These are phyloP conservation scores for Zygosaccharomyces rouxii DNA, from an alignment of 805 yeast species.

Conservation along the genomic window DNA sequence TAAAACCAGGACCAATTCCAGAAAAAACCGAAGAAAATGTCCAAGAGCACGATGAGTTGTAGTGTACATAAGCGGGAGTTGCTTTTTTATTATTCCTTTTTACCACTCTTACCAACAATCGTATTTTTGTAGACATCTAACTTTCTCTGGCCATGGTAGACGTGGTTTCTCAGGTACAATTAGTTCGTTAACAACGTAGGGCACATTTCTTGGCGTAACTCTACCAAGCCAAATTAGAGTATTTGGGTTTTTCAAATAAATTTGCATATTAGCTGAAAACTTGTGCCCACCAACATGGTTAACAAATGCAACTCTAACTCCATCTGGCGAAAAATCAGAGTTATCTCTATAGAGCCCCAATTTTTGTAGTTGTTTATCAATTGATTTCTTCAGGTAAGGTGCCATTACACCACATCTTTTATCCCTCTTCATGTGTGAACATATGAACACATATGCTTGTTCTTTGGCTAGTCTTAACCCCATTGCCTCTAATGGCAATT, in stretches of 20 bases:
- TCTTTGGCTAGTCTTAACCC: slow-evolving; percentile 38
- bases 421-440: slow-evolving; percentile 90
- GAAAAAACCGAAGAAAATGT: background rate
- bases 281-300: slow-evolving; percentile 97
- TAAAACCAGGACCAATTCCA: slow-evolving; percentile 1
- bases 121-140: slow-evolving; percentile 49
- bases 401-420: slow-evolving; percentile 93
- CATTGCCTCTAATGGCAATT: slow-evolving; percentile 25
- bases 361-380: slow-evolving; percentile 68
- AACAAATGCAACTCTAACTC: slow-evolving; percentile 63
- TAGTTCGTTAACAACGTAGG: slow-evolving; percentile 72
- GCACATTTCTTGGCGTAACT: slow-evolving; percentile 71
- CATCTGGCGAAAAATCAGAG: slow-evolving; percentile 70
- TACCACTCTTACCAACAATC: slow-evolving; percentile 28
- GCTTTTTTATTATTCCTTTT: background rate
- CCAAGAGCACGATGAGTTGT: slow-evolving; percentile 12
- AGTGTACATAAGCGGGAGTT: background rate
- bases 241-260: slow-evolving; percentile 49
- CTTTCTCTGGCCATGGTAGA: slow-evolving; percentile 60
- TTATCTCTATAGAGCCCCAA: slow-evolving; percentile 68
- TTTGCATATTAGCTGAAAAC: slow-evolving; percentile 81
- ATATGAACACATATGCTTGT: slow-evolving; percentile 58
- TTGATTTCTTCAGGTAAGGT: slow-evolving; percentile 76
- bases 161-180: slow-evolving; percentile 63
- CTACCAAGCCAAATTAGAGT: slow-evolving; percentile 84